Percentiles rank a stretch among this genome's conserved stretches.
Conservation (phyloP, 192 early-diverging fungal species). For the Backusella luteola region DNA sequence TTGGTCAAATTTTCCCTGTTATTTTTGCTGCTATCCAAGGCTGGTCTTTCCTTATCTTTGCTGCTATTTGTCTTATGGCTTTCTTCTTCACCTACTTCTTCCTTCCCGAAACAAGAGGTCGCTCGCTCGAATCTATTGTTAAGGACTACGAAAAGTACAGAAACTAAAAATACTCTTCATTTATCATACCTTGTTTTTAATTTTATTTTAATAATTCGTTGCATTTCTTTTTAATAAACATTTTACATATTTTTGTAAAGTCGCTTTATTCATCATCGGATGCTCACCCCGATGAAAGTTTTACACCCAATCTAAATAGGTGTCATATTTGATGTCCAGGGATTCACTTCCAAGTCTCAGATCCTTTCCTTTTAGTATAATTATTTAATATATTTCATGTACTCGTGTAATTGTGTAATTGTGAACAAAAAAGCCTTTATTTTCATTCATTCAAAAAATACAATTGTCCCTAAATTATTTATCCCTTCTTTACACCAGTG, state of each 20-base stretch:
- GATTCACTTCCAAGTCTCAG: no score
- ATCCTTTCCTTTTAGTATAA: no score
- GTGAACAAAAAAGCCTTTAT: background rate
- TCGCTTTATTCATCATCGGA: background rate
- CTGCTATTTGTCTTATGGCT: slow-evolving; percentile 13
- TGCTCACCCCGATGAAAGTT: background rate
- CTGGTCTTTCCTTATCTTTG: slow-evolving; percentile 4
- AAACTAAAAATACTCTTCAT: background rate
- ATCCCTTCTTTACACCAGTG: slow-evolving; percentile 15
- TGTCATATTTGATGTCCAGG: no score
- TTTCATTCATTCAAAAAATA: background rate
- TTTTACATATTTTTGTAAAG: background rate
- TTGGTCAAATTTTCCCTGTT: slow-evolving; percentile 41
- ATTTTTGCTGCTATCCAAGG: slow-evolving; percentile 16
- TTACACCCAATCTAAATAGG: background rate
- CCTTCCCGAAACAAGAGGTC: slow-evolving; percentile 55
- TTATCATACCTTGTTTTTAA: background rate
- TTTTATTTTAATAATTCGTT: background rate
- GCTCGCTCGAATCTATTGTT: slow-evolving; percentile 55
- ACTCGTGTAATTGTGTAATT: background rate
- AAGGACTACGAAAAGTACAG: background rate
- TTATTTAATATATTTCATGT: background rate
- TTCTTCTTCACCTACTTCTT: slow-evolving; percentile 38
- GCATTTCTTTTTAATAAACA: background rate
- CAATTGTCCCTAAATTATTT: background rate